phyloP scores from a whole-genome alignment of 768 basidiomycete species.

The Podaxis rugospora region DNA sequence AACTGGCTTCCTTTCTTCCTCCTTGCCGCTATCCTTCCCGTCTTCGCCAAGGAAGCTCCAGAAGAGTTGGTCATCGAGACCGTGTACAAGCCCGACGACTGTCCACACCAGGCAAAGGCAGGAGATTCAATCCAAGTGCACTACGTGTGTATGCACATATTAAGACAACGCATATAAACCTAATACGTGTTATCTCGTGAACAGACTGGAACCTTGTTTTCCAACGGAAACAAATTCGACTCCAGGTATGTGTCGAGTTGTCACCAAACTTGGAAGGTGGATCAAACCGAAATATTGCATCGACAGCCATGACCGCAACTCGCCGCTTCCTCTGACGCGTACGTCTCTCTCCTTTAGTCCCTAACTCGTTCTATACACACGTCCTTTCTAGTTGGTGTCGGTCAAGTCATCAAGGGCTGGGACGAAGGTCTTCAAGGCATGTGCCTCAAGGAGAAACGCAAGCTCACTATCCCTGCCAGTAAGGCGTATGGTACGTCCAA shows the following conservation, averaged over 20 bases:
- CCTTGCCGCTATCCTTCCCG: constrained; percentile 36
- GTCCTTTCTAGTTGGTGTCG: constrained; percentile 54
- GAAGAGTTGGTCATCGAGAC: constrained; percentile 59
- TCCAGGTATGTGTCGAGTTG: constrained; percentile 53
- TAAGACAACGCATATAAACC: neutral
- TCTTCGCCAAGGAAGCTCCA: constrained; percentile 39
- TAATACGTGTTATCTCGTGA: neutral
- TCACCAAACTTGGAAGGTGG: neutral
- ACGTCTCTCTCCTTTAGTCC: neutral
- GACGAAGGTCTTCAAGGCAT: constrained; percentile 79
- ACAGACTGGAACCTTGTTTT: constrained; percentile 78
- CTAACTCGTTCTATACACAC: neutral
- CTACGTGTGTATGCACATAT: constrained; percentile 46
- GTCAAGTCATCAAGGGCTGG: constrained; percentile 85
- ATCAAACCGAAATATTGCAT: neutral
- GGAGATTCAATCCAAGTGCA: constrained; percentile 72
- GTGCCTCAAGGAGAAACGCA: constrained; percentile 87
- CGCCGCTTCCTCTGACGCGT: constrained; percentile 79
- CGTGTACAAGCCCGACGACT: constrained; percentile 54
- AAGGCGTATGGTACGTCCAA: constrained; percentile 77
- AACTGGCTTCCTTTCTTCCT: constrained; percentile 42
- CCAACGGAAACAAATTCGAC: constrained; percentile 82
- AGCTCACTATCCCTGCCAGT: constrained; percentile 75
- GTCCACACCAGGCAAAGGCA: constrained; percentile 46
- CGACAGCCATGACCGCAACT: constrained; percentile 49